Base-by-base conservation (phyloP, 441 rosid genomes). In the Jatropha podagrica region DNA sequence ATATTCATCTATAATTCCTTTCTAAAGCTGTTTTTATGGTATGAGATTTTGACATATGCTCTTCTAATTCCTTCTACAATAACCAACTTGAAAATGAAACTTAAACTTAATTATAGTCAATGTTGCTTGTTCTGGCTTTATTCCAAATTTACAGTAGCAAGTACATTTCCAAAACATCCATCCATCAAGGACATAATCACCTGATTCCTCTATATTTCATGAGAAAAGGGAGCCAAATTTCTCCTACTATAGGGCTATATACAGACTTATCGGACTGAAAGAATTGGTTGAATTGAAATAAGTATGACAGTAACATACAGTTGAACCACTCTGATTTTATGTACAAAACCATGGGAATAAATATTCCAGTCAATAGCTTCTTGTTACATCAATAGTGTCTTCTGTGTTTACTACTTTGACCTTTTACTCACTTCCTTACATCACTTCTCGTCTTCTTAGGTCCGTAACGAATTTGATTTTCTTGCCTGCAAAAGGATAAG, bases 361-460 rank as follows among this genome's bases (percentile, higher is more conserved):
- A 41, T 37, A 59, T 55, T 38, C 26, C 40, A 14, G 54, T 76
- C 62, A 76, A 32, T 61, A 69, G 60, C 74, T 76, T 52, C 55
- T 76, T 69, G 78, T 70, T 58, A 56, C 68, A 62, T 84, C 80
- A 18, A 67, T 8, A 27, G 75, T 49, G 54, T 72, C 85, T 76
- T 59, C 75, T 42, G 55, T 65, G 77, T 78, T 83, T 8, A 58
- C 38, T 15, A 64, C 65, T 71, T 23, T 68, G 58, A 32, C 77
- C 86, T 72, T 79, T 83, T 62, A 74, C 76, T 60, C 74, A 74
- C 79, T 81, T 82, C 41, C 73, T 38, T 11, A 70, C 80, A 79
- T 78, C 87, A 18, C 40, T 80, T 76, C 75, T 76, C 14, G 79
- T 75, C 66, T 80, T 83, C 72, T 69, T 74, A 49, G 78, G 68